Conservation (phyloP, 1,139 yeast species). For the Kurtzmaniella quercitrusa region DNA sequence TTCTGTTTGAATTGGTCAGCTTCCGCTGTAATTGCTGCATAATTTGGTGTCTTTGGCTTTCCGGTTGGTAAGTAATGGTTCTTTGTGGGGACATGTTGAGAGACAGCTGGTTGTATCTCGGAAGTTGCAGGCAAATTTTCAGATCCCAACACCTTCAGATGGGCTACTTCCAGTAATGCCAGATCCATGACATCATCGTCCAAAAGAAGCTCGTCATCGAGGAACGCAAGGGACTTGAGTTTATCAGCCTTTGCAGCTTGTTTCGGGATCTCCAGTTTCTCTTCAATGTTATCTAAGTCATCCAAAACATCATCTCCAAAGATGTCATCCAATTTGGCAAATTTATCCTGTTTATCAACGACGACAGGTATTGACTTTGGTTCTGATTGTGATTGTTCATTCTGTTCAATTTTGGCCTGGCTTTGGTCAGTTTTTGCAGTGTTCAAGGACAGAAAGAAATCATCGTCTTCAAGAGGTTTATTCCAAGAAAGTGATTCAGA, state of each 20-base stretch:
- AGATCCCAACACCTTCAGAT: neutral
- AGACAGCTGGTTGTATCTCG: neutral
- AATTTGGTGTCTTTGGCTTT: neutral
- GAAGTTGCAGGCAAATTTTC: constrained; percentile 5
- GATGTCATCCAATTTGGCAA: constrained; percentile 11
- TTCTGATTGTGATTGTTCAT: neutral
- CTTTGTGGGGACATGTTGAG: neutral
- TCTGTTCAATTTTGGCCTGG: neutral
- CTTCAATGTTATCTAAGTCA: constrained; percentile 8
- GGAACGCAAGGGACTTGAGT: constrained; percentile 6
- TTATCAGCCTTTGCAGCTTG: constrained; percentile 2
- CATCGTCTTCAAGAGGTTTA: neutral
- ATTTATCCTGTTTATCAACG: neutral
- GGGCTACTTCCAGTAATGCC: too few species aligned
- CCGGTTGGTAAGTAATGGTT: neutral
- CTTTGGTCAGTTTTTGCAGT: neutral
- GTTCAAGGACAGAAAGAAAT: neutral
- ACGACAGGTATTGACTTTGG: constrained; percentile 3
- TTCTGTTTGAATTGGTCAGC: constrained; percentile 21
- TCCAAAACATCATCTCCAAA: constrained; percentile 10
- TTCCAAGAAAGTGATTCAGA: neutral
- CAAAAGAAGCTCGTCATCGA: constrained; percentile 8
- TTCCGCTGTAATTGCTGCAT: constrained; percentile 7
- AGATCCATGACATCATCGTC: neutral
- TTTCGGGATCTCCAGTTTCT: neutral